Percentiles rank a stretch among this genome's conserved stretches.
Evolutionary conservation across 1,284 basidiomycete genomes (phyloP).

Genomic region (Ustanciosporium gigantosporum): DNA sequence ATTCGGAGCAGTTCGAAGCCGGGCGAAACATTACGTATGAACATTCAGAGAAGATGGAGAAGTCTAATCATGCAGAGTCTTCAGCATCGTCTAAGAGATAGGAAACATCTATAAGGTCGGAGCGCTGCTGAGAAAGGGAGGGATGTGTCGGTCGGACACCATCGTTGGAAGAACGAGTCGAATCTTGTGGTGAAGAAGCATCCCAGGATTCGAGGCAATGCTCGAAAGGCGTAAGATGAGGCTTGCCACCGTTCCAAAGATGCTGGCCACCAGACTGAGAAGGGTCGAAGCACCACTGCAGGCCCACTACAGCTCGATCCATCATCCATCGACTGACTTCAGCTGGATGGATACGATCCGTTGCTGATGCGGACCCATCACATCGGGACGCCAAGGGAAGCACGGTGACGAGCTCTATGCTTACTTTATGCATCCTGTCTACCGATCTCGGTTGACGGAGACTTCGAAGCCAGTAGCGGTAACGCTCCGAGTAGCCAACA

Average conservation of each 20-base stretch:
- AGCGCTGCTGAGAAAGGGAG: too few species aligned
- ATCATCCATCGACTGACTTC: constrained; percentile 34
- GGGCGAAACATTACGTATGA: too few species aligned
- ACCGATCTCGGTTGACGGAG: constrained; percentile 1
- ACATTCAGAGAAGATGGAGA: too few species aligned
- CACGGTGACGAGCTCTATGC: not conserved
- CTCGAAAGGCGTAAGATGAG: not conserved
- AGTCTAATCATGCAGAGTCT: too few species aligned
- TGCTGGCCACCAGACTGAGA: too few species aligned
- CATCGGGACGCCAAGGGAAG: not conserved
- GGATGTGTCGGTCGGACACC: too few species aligned
- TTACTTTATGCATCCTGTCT: not conserved
- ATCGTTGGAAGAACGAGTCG: too few species aligned
- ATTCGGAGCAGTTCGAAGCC: too few species aligned
- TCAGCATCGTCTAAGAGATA: too few species aligned
- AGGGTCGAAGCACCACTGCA: not conserved
- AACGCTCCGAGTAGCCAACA: constrained; percentile 10
- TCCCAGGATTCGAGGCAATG: not conserved
- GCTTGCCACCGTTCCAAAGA: too few species aligned
- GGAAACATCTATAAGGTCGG: too few species aligned
- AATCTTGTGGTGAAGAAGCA: too few species aligned
- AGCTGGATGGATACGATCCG: constrained; percentile 12
- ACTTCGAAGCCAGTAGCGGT: constrained; percentile 3
- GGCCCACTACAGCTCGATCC: constrained; percentile 7
- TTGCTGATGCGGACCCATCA: constrained; percentile 8